These are phyloP conservation scores for Tolypocladium guangdongense DNA, from an alignment of 2,329 filamentous ascomycete genomes.

Conservation along the genomic window DNA sequence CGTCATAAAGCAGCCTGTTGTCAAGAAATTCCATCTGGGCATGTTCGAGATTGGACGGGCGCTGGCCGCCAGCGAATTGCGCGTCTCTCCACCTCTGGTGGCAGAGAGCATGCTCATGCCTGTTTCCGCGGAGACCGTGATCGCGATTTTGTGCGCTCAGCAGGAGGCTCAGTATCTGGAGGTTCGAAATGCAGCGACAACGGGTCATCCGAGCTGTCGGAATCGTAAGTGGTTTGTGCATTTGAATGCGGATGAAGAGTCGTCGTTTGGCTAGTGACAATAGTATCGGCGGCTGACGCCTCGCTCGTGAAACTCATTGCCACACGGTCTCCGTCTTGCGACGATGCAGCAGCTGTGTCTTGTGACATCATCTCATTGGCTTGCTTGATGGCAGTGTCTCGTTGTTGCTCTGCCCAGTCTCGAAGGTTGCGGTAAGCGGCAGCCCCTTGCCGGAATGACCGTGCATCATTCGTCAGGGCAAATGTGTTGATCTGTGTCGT, in stretches of 20 bases:
- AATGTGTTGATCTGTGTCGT: not conserved
- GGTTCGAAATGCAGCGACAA: not conserved
- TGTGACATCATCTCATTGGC: not conserved
- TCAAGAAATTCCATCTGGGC: too few relatives aligned
- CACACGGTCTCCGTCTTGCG: not conserved
- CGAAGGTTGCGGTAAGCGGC: not conserved
- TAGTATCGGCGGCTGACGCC: not conserved
- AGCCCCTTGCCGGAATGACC: not conserved
- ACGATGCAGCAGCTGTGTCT: not conserved
- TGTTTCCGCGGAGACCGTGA: not conserved
- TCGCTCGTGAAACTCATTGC: not conserved
- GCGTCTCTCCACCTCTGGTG: too few relatives aligned
- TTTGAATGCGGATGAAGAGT: not conserved
- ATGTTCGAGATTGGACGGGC: too few relatives aligned
- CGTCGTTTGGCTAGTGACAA: not conserved
- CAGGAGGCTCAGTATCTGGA: not conserved
- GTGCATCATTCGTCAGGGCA: not conserved
- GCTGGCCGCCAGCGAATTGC: too few relatives aligned
- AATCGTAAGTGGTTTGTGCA: not conserved
- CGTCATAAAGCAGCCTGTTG: too few relatives aligned
- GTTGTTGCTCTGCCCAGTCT: conserved; percentile 1
- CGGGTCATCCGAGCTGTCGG: not conserved
- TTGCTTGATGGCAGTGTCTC: not conserved
- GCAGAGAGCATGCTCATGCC: not conserved
- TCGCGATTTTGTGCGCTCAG: not conserved